Base-by-base conservation (phyloP, 495 filamentous ascomycete genomes). In the Darksidea phi region DNA sequence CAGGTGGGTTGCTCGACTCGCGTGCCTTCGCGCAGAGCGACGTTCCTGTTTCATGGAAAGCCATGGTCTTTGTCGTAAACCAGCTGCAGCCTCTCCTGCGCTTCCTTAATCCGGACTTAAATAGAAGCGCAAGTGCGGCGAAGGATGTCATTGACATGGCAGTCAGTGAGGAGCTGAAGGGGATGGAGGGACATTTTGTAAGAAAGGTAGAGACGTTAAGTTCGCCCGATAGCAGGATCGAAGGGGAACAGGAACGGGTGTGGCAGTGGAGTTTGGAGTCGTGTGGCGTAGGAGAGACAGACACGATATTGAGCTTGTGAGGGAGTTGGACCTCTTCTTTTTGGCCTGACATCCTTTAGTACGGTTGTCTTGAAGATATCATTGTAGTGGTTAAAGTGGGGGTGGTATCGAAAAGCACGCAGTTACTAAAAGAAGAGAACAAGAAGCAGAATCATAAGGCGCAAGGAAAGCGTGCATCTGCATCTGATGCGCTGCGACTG, bases 231-330 rank as follows among this genome's bases (percentile, higher is more conserved):
- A 80, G 72, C 42, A 32, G 67, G 23, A 66, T 77, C 41, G 70
- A 74, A 59, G 63, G 63, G 47, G 76, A 71, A 67, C 76, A 80
- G 66, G 61, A 78, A 45, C 67, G 45, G 41, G 23, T 82, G 13
- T 82, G 78, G 78, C 34, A 25, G 18, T 77, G 76, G 63, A 79
- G 64, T 20, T 51, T 74, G 54, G 64, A 77, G 57, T 82, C 78
- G 80, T 69, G 69, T 28, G 64, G 59, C 24, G 66, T 76, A 7
- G 67, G 50, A 5, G 48, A 49, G 34, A 46, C 70, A 13, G 59
- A 72, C 26, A 72, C 63, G 2, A 49, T 48, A 18, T 45, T 59
- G 49, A 13, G 15, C 13, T 13, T 43, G 15, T 43, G 41, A 43
- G 41, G 15, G 15, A n/a, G 4, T 13, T 4, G 41, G 10, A 10